phyloP scores from a whole-genome alignment of 805 yeast genomes.

The Wickerhamomyces mucosus region DNA sequence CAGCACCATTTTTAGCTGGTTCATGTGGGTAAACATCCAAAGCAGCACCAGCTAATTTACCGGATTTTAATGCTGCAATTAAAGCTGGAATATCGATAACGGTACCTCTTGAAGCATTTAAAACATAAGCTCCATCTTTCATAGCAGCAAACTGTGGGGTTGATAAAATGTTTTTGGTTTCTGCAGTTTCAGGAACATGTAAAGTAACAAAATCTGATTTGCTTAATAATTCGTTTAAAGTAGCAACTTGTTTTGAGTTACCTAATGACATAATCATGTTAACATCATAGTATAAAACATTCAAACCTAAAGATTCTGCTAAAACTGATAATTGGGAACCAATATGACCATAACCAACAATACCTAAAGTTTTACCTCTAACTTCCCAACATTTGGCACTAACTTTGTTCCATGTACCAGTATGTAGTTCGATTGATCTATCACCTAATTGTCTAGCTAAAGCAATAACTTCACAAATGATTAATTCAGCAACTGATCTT shows the following conservation, averaged over 20 bases:
- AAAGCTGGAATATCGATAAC: constrained; percentile 95
- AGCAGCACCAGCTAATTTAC: constrained; percentile 95
- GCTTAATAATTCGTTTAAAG: constrained; percentile 73
- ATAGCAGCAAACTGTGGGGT: constrained; percentile 89
- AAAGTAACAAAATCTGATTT: constrained; percentile 82
- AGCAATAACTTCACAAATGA: constrained; percentile 88
- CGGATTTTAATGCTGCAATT: constrained; percentile 82
- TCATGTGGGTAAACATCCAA: constrained; percentile 94
- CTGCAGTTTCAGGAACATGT: constrained; percentile 93
- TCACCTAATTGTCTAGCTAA: constrained; percentile 96
- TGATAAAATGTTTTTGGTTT: constrained; percentile 83
- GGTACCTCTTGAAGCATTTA: constrained; percentile 96
- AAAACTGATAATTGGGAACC: constrained; percentile 94
- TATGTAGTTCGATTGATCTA: constrained; percentile 90
- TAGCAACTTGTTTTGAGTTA: constrained; percentile 85
- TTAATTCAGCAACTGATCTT: constrained; percentile 96
- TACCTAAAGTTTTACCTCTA: constrained; percentile 96
- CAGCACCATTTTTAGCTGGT: constrained; percentile 94
- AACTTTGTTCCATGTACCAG: constrained; percentile 97
- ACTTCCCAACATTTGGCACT: constrained; percentile 96
- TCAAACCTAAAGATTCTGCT: constrained; percentile 98
- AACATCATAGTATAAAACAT: constrained; percentile 87
- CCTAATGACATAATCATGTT: constrained; percentile 93
- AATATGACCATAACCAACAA: constrained; percentile 96
- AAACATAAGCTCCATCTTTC: constrained; percentile 91